A percentile compares a stretch with the other conserved stretches of the same genome.
Evolutionary conservation across 192 early-diverging fungal species (phyloP).

Genomic region (Coemansia sp.): DNA sequence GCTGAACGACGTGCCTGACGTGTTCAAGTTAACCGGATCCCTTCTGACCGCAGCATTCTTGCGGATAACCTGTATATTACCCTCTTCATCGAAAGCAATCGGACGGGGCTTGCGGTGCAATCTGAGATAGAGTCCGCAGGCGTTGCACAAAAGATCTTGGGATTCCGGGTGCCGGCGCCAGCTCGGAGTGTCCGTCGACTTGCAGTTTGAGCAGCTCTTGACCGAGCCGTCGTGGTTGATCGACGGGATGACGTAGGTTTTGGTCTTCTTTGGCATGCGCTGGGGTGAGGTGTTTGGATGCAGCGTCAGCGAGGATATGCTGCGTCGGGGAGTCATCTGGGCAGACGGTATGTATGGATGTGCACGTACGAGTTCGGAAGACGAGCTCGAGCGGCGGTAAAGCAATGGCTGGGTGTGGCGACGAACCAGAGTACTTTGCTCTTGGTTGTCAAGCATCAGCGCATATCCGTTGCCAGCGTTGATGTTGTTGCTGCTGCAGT

Average conservation of each 20-base stretch:
- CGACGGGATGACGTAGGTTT: slow-evolving; percentile 26
- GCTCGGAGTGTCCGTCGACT: slow-evolving; percentile 57
- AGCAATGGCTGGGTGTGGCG: not conserved
- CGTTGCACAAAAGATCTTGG: slow-evolving; percentile 65
- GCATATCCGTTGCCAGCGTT: too few relatives aligned
- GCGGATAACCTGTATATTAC: slow-evolving; percentile 41
- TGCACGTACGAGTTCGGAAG: not conserved
- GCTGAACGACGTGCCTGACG: not conserved
- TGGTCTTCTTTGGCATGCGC: not conserved
- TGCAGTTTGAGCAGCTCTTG: slow-evolving; percentile 60
- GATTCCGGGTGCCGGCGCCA: slow-evolving; percentile 65
- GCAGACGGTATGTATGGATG: slow-evolving; percentile 1
- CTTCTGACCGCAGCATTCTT: slow-evolving; percentile 47
- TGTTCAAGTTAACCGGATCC: slow-evolving; percentile 38
- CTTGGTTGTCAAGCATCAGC: not conserved
- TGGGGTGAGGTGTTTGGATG: not conserved
- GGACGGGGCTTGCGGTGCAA: slow-evolving; percentile 40
- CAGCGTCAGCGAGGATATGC: slow-evolving; percentile 4
- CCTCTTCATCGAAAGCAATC: slow-evolving; percentile 33
- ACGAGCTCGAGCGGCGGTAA: slow-evolving; percentile 1
- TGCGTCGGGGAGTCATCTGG: slow-evolving; percentile 2
- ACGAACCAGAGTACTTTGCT: not conserved
- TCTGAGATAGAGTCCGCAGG: slow-evolving; percentile 55
- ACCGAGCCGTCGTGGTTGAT: slow-evolving; percentile 43
- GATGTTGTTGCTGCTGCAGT: too few relatives aligned